These are phyloP conservation scores for Aphanomyces astaci DNA, from an alignment of 352 stramenopile genomes.

Conservation along the genomic window DNA sequence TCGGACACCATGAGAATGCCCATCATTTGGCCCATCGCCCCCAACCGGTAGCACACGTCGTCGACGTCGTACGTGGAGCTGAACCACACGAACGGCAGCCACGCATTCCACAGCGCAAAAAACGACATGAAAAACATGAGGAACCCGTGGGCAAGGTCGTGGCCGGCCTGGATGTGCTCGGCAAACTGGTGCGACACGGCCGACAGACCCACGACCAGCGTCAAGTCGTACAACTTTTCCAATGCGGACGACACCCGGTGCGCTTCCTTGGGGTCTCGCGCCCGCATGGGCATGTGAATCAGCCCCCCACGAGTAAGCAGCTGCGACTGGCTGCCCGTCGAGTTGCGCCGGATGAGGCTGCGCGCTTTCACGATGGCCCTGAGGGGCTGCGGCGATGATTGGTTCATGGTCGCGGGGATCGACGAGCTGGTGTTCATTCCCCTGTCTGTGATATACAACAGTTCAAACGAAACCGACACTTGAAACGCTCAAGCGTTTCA, in stretches of 20 bases:
- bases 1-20: constrained; percentile 16
- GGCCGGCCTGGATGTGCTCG: background rate
- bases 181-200: constrained; percentile 16
- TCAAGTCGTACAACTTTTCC: constrained; percentile 21
- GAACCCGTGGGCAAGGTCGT: background rate
- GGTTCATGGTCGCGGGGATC: too few species aligned
- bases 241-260: constrained; percentile 14
- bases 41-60: constrained; percentile 12
- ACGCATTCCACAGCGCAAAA: constrained; percentile 18
- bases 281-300: constrained; percentile 1
- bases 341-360: background rate
- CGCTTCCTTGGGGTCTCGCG: background rate
- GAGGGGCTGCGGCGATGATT: background rate
- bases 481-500: too few species aligned
- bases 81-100: constrained; percentile 20
- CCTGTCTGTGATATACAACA: background rate
- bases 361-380: background rate
- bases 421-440: too few species aligned
- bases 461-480: background rate
- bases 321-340: background rate
- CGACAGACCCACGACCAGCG: constrained; percentile 16
- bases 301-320: background rate
- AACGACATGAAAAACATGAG: constrained; percentile 9
- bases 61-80: constrained; percentile 18
- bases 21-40: constrained; percentile 19